phyloP scores from a whole-genome alignment of 2,329 filamentous ascomycete genomes.

The Hymenoscyphus salicellus region DNA sequence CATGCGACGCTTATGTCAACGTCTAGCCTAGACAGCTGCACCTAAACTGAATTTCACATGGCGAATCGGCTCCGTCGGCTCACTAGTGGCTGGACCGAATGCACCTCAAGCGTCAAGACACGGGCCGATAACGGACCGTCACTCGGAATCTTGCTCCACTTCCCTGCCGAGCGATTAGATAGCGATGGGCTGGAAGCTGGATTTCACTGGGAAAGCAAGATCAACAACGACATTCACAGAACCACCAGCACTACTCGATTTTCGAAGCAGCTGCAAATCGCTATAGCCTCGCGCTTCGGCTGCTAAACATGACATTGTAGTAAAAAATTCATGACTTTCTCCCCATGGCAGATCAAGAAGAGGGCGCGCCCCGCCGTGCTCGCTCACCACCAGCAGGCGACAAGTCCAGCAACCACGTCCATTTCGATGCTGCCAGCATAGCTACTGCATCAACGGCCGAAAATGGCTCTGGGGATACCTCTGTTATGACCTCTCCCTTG shows the following conservation, averaged over 20 bases:
- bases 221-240: not conserved
- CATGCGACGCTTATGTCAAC: constrained; percentile 1
- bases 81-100: too few relatives aligned
- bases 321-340: constrained; percentile 7
- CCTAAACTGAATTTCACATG: not conserved
- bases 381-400: constrained; percentile 28
- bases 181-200: not conserved
- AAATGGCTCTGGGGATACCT: constrained; percentile 31
- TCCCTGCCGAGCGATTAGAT: constrained; percentile 1
- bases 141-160: not conserved
- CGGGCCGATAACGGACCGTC: too few relatives aligned
- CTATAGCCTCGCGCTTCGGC: not conserved
- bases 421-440: constrained; percentile 29
- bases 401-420: constrained; percentile 24
- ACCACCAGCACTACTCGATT: not conserved
- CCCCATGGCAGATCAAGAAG: constrained; percentile 35
- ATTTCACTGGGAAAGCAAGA: not conserved
- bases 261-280: not conserved
- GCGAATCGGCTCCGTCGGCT: not conserved
- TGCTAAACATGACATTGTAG: not conserved
- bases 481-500: constrained; percentile 36
- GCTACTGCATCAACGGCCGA: constrained; percentile 27
- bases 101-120: too few relatives aligned
- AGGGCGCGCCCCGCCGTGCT: constrained; percentile 23
- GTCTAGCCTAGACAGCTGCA: too few relatives aligned